Base-by-base conservation (phyloP, 1,284 basidiomycete genomes). In the Ceratobasidium sp. region DNA sequence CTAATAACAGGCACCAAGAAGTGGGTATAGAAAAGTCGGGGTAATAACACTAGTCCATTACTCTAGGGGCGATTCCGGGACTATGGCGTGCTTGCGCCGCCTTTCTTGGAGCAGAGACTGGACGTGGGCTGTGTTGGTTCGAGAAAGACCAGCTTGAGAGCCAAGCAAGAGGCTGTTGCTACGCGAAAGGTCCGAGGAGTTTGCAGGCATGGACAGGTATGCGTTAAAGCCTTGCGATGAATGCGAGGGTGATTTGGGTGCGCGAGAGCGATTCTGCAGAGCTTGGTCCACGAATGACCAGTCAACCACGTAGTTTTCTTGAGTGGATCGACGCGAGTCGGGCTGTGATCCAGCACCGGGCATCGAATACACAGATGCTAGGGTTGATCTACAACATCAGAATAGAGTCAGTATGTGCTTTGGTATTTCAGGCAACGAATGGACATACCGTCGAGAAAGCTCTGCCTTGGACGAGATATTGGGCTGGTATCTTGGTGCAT, bases 301-400 rank as follows among this genome's bases (percentile, higher is more conserved):
- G 31, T 75, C 71, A 7, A 42, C 11, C 3, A 64, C 35, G 26
- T 54, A 75, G 37, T 75, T 75, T 60, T 75, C 71, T 37, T 75
- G 56, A 26, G 71, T 75, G 7, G 45, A n/a, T 45, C 49, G 45
- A 20, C 71, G 71, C 15, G 71, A 75, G 10, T 37, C 58, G 39
- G 8, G 8, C 28, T 64, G 47, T 54, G 60, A 31, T 35, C 17
- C 60, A 42, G 71, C 49, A 42, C 60, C 64, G 49, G 71, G 61
- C 23, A 75, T 31, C 3, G 71, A 75, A 51, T 75, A 75, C 31
- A 75, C 71, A 23, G 71, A 75, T 31, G 60, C 71, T n/a, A 75
- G 42, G 10, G 71, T 75, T n/a, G 71, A 75, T 28, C 71, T 75
- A 23, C 13, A 51, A 39, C n/a, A 28, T 31, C 35, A 8, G 23